A percentile compares a stretch with the other conserved stretches of the same genome.
These are phyloP conservation scores for Umbelopsis ramanniana DNA, from an alignment of 192 early-diverging fungal genomes.

Conservation along the genomic window DNA sequence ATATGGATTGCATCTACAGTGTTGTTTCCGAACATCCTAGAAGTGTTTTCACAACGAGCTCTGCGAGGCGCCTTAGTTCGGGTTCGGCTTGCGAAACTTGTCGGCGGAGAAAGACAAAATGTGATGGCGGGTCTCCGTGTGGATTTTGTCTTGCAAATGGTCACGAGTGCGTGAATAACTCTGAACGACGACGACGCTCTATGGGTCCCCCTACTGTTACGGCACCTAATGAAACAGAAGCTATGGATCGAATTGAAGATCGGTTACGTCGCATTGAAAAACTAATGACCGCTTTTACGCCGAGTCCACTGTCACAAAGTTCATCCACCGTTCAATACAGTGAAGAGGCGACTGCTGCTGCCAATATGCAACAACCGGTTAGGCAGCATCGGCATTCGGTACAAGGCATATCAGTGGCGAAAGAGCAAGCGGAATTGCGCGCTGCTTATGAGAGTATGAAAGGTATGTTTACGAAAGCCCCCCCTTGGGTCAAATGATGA, in stretches of 20 bases:
- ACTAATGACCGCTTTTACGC: constrained; percentile 41
- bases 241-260: constrained; percentile 46
- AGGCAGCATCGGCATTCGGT: constrained; percentile 41
- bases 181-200: constrained; percentile 37
- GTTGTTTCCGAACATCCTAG: constrained; percentile 37
- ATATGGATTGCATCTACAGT: constrained; percentile 36
- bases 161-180: constrained; percentile 43
- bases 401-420: constrained; percentile 39
- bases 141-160: constrained; percentile 39
- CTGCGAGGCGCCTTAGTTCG: constrained; percentile 35
- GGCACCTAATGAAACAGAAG: constrained; percentile 25
- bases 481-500: neutral
- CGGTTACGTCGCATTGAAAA: constrained; percentile 39
- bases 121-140: constrained; percentile 46
- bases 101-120: constrained; percentile 45
- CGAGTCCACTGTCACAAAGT: constrained; percentile 30
- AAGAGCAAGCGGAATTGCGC: constrained; percentile 36
- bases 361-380: neutral
- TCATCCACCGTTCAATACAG: constrained; percentile 9
- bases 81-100: constrained; percentile 47
- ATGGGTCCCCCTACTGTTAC: constrained; percentile 1
- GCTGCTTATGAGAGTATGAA: constrained; percentile 29
- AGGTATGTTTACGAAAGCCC: neutral
- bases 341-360: constrained; percentile 17
- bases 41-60: constrained; percentile 39